These are phyloP conservation scores for Sordaria brevicollis DNA, from an alignment of 495 filamentous ascomycete genomes.

Conservation along the genomic window DNA sequence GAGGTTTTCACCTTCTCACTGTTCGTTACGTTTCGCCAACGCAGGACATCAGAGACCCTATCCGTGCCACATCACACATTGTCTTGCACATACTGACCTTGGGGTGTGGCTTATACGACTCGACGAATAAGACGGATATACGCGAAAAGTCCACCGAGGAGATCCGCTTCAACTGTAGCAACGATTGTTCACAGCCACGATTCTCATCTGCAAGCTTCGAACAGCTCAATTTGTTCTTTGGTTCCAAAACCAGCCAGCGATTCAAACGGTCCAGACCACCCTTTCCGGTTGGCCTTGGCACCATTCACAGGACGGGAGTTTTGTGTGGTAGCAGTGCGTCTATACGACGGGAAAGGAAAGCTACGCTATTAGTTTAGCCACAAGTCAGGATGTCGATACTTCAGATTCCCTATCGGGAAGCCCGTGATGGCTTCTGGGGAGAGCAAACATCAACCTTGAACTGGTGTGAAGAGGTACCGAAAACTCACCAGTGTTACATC, in stretches of 20 bases:
- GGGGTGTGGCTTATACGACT: not conserved
- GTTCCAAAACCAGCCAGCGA: not conserved
- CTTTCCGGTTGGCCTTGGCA: not conserved
- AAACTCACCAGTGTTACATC: not conserved
- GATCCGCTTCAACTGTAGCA: not conserved
- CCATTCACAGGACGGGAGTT: not conserved
- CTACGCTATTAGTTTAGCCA: not conserved
- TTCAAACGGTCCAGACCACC: not conserved
- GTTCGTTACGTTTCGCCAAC: not conserved
- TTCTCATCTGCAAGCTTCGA: not conserved
- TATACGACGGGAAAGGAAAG: not conserved
- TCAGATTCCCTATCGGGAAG: conserved; percentile 57
- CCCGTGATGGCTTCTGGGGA: conserved; percentile 66
- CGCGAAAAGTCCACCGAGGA: not conserved
- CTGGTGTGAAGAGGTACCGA: conserved; percentile 81
- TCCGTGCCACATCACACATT: not conserved
- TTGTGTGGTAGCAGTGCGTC: not conserved
- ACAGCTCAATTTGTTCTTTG: not conserved
- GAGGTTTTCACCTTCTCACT: not conserved
- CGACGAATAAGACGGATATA: not conserved
- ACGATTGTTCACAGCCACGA: not conserved
- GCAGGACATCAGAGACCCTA: not conserved
- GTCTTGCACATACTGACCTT: not conserved
- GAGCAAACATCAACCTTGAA: conserved; percentile 84
- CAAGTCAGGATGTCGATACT: conserved; percentile 3